Base-by-base conservation (phyloP, 441 rosid genomes). In the Macaranga tanarius region DNA sequence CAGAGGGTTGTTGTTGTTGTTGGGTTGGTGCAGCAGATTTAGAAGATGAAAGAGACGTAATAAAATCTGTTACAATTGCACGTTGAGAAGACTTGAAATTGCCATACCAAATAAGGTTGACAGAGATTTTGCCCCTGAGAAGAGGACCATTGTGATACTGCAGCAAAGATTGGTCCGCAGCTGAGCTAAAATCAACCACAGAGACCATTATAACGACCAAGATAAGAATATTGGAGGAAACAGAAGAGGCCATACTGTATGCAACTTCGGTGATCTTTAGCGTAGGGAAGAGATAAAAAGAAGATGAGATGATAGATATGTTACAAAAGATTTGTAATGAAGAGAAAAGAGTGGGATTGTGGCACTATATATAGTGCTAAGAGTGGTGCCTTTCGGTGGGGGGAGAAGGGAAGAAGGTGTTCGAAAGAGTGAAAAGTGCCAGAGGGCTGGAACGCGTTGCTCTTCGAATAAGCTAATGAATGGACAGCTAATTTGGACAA, bases 31-130 rank as follows among this genome's bases (percentile, higher is more conserved):
- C 0, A 86, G 42, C 0, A 86, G 40, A 0, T 70, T 34, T 10
- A 47, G 76, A 10, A 50, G 85, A 78, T 0, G 90, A 76, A 0
- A 91, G 73, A 1, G 96, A 91, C 7, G 84, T 54, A 38, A 89
- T 70, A 75, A 89, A 88, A 74, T 90, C 95, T n/a, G 97, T 80
- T 70, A 92, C 65, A 61, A 92, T 85, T n/a, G 96, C 87, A 71
- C 82, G 81, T 52, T 92, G 93, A 22, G 93, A 83, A 7, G 96
- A 83, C 70, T 85, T 88, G 84, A 90, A 92, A 0, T 82, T 84
- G 5, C 96, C 97, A 75, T 92, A 92, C 97, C 97, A 92, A 63
- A 92, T 87, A 34, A 92, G 79, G 72, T 90, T 90, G 55, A 92
- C 67, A 0, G 93, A 76, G 76, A 90, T 84, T 67, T 85, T 80